Evolutionary conservation across 495 filamentous ascomycete genomes (phyloP), one percentile per base, ranked within the genome.

Genomic region (Elaphomyces granulatus): DNA sequence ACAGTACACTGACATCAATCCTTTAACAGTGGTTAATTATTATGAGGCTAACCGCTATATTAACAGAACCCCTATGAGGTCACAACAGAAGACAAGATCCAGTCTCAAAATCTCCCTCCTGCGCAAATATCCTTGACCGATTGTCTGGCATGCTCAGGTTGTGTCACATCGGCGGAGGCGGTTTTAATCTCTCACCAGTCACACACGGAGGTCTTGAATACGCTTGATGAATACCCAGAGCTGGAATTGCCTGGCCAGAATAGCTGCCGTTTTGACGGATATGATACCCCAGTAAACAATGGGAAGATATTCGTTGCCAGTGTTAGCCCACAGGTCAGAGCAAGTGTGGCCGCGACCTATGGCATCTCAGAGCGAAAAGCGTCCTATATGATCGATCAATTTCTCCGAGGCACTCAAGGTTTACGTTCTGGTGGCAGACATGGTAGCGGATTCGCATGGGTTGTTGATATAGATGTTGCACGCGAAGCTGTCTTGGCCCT

Each of bases 121-220:
- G 87, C 90, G 2, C 77, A 94, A 54, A 96, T 98, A 43, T 94
- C 87, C 34, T 73, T 98, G 42, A 98, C 90, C 12, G 90, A 98
- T 59, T 98, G 90, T 53, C 78, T 98, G 34, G 90, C 90, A 34
- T 98, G 90, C 56, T 95, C 90, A 16, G 90, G 90, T 35, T 98
- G 90, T 59, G 92, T 98, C 15, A 98, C 90, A 2, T 93, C 87
- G 9, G 90, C 92, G 15, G 90, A 98, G 59, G 90, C 90, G 3
- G 83, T 98, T 9, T 72, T 98, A 19, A 85, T 98, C 34, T 85
- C 79, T 18, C 66, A 96, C 36, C 90, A 98, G 57, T 88, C 82
- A 36, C 90, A 96, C 58, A 67, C 74, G 10, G 90, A 98, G 56
- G 87, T 96, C 4, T 74, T 98, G 10, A 75, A 71, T 44, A 77